Evolutionary conservation across 176 grass and related monocot species (phyloP), one percentile per base, ranked within the genome.

Genomic region (Musa beccarii): DNA sequence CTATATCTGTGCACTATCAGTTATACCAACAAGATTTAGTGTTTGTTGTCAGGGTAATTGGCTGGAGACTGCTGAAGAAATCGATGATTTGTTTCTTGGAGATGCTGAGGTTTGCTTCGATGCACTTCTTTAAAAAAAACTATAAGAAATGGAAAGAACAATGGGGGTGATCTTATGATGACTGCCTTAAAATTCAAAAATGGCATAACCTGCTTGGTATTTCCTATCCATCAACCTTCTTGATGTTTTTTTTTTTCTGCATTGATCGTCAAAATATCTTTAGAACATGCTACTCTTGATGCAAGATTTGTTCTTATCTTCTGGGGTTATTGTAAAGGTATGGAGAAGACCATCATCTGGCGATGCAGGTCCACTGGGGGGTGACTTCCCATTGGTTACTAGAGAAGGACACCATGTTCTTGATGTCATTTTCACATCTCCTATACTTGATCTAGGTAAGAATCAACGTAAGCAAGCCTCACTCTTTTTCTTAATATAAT

Each of bases 381-480:
- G 93, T 17, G 81, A 93, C 43, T 92, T 87, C 52, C 93, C 93
- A 3, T 78, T 97, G 26, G 87, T 90, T 26, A 97, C 90, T 14
- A 97, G 80, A 69, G 90, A 89, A 73, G 90, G 90, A 1, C 88
- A 93, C 81, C 82, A 85, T 26, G 62, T 97, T 49, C 90, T 97
- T 62, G 90, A 97, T 85, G 83, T 97, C 43, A 89, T 97, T 76
- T 93, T 97, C 71, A 97, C 93, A 13, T 93, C 90, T 63, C 88
- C 81, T 8, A 93, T 97, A 53, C 20, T 54, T 11, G 86, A 97
- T 81, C 78, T 97, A 74, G 90, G 87, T 97, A 90, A 14, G 43
- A 10, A 23, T 63, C 29, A 53, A 52, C 29, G 15, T 22, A 25
- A 28, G 4, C 19, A 13, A 52, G 17, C 12, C 50, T 2, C 0